A percentile compares a stretch with the other conserved stretches of the same genome.
Conservation (phyloP, 2,329 filamentous ascomycete genomes). For the Aspergillus bombycis region DNA sequence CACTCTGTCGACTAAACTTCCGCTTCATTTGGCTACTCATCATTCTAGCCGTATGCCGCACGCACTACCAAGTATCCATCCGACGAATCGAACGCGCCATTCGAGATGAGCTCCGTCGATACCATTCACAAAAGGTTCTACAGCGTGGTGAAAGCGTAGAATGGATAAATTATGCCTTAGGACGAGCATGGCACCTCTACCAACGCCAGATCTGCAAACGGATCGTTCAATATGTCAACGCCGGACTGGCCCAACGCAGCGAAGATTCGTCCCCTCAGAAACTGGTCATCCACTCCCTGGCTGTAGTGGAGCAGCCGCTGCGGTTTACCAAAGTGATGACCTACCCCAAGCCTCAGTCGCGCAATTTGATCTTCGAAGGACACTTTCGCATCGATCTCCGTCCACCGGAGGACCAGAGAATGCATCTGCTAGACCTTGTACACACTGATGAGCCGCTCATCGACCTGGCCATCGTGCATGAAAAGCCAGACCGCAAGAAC, state of each 20-base stretch:
- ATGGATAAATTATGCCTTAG: constrained; percentile 17
- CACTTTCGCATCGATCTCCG: constrained; percentile 15
- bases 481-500: constrained; percentile 8
- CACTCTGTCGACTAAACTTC: constrained; percentile 16
- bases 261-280: constrained; percentile 7
- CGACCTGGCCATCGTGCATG: constrained; percentile 16
- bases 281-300: constrained; percentile 19
- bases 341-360: constrained; percentile 10
- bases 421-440: constrained; percentile 6
- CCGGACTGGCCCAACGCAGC: constrained; percentile 12
- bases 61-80: constrained; percentile 15
- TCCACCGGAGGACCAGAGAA: constrained; percentile 9
- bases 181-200: constrained; percentile 21
- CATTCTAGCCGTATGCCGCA: constrained; percentile 19
- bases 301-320: constrained; percentile 16
- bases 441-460: constrained; percentile 13
- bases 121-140: constrained; percentile 15
- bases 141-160: constrained; percentile 17
- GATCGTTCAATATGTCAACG: constrained; percentile 19
- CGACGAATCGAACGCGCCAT: constrained; percentile 17
- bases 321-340: constrained; percentile 13
- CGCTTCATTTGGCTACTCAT: constrained; percentile 16
- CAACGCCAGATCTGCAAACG: constrained; percentile 15
- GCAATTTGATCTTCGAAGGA: constrained; percentile 19
- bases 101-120: constrained; percentile 17